A percentile compares a stretch with the other conserved stretches of the same genome.
phyloP scores from a whole-genome alignment of 1,284 basidiomycete species.

The Ceratorhiza oryzae-sativae region DNA sequence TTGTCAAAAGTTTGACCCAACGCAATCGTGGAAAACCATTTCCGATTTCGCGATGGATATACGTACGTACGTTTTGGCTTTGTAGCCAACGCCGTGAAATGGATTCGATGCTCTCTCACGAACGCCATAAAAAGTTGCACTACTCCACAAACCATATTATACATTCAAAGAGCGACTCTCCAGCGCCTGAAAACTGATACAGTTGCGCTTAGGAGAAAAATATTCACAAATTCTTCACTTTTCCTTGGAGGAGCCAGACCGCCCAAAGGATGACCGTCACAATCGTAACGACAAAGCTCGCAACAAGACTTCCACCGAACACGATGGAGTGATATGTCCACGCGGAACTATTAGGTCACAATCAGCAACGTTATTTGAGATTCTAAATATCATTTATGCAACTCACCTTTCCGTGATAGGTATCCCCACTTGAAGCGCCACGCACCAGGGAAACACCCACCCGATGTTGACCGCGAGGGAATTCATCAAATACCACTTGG shows the following conservation, averaged over 20 bases:
- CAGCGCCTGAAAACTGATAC: too few species aligned
- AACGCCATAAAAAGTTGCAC: too few species aligned
- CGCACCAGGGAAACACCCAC: constrained; percentile 46
- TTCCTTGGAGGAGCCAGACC: constrained; percentile 35
- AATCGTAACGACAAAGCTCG: constrained; percentile 41
- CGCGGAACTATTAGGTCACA: constrained; percentile 23
- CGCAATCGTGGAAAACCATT: too few species aligned
- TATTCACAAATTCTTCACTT: constrained; percentile 37
- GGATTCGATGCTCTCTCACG: too few species aligned
- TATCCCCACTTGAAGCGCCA: constrained; percentile 42
- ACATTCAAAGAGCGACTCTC: too few species aligned
- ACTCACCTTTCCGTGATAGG: constrained; percentile 42
- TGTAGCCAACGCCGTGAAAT: too few species aligned
- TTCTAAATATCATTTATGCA: too few species aligned
- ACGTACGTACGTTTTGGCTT: too few species aligned
- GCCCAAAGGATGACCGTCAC: constrained; percentile 37
- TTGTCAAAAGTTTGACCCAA: too few species aligned
- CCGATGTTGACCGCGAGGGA: constrained; percentile 43
- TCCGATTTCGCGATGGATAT: too few species aligned
- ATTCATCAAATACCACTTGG: constrained; percentile 44
- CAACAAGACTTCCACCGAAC: constrained; percentile 43
- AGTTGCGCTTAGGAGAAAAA: too few species aligned
- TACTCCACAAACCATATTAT: too few species aligned
- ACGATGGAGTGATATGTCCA: constrained; percentile 45
- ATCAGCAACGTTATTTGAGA: background rate